Base-by-base conservation (phyloP, 1,284 basidiomycete genomes). In the Cryptococcus hybrid region DNA sequence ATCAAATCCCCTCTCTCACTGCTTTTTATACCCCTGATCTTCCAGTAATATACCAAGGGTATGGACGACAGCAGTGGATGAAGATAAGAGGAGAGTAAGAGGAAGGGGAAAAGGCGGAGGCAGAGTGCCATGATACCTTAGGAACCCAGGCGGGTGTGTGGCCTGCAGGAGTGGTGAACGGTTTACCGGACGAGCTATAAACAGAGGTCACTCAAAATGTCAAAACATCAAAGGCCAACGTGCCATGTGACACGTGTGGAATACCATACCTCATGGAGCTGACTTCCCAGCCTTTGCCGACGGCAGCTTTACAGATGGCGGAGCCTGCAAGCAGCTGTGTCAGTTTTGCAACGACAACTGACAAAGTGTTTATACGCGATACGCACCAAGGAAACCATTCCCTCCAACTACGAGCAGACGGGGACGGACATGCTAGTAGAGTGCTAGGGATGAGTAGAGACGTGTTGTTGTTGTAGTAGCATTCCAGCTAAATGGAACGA, bases 41-140 rank as follows among this genome's bases (percentile, higher is more conserved):
- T 96, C 92, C 50, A 98, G 81, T 51, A 99, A 84, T 43, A 88
- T 92, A 45, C 95, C 95, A n/a, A 98, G 83, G 1, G 96, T 95
- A 73, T 97, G 92, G 40, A 98, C 92, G 30, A 96, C 89, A 3
- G 89, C 92, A 12, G 84, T 84, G 35, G 83, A 52, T 77, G 77
- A 2, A 84, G 81, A 49, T 39, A 95, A 93, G 79, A 55, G 85
- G 80, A 12, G 82, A 79, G 77, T 92, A 96, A 8, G 86, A 82
- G 51, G 85, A 79, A 0, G 92, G 92, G 46, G 85, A 79, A 54
- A 93, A 84, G 4, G 91, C 92, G 59, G 89, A 85, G 15, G 85
- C 92, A 60, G 81, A 80, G 65, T 86, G 84, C 91, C 92, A 96
- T 58, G 86, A 81, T n/a, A 92, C 91, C 85, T 40, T 42, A 24